Base-by-base conservation (phyloP, 441 rosid species). In the Hura crepitans region DNA sequence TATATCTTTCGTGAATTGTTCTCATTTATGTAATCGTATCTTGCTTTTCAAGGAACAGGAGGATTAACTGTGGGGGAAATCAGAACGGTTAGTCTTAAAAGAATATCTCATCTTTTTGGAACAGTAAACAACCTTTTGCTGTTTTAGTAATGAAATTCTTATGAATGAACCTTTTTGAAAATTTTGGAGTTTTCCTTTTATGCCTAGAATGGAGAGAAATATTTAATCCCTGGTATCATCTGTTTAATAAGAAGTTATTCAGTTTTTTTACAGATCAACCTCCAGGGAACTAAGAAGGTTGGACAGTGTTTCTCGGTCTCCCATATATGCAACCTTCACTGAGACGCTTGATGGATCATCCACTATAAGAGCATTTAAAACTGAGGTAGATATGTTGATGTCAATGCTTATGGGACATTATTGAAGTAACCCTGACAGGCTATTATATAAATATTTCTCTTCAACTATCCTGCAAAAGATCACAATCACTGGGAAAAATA, bases 251-350 rank as follows among this genome's bases (percentile, higher is more conserved):
- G 62, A 77, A 66, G 23, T 75, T 84, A 78, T 85, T 68, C 89
- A 95, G 99, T 85, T 86, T 81, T 92, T 95, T 82, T 92, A 95
- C 84, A 92, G 98, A 82, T 92, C 99, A 72, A 92, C 97, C 72
- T 89, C 98, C 65, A 88, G 99, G 85, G 99, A 92, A 75, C 78
- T 95, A 75, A 83, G 98, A 72, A 87, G 99, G 82, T 75, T 95
- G 71, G 99, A 92, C 80, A 90, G 97, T 81, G 93, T 95, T 76
- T 84, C 97, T 72, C 93, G 95, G 62, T 95, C 98, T 70, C 98
- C 99, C 35, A 95, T 95, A 68, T 95, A 95, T 70, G 81, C 95
- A 61, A 86, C 91, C 62, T 95, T 95, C 79, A 85, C 87, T 2
- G 99, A 95, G 86, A 90, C 95, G 64, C 92, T 95, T 25, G 94